A percentile compares a stretch with the other conserved stretches of the same genome.
phyloP scores from a whole-genome alignment of 139 green algal genomes.

The Zygnema circumcarinatum region DNA sequence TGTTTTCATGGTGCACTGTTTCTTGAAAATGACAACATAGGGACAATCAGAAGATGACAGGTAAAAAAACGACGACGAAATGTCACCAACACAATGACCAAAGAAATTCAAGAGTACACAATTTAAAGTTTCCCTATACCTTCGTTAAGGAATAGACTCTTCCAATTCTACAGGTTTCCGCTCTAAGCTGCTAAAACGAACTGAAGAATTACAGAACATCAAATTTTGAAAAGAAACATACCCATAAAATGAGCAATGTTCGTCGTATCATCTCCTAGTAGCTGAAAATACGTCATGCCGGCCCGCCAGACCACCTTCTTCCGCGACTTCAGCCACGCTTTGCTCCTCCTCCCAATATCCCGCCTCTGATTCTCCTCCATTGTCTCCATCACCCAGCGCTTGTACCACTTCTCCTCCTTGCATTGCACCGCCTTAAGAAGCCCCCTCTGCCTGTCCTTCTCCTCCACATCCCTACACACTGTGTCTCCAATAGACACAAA shows the following conservation, averaged over 20 bases:
- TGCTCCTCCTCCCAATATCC: background rate
- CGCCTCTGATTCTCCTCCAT: conserved; percentile 10
- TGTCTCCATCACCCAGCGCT: background rate
- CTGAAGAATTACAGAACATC: too few species aligned
- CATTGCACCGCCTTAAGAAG: background rate
- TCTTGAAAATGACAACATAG: too few species aligned
- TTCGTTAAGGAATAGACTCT: too few species aligned
- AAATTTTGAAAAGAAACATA: too few species aligned
- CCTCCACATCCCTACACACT: background rate
- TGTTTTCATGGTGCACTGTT: too few species aligned
- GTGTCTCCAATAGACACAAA: background rate
- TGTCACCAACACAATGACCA: too few species aligned
- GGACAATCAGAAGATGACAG: too few species aligned
- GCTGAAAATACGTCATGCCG: conserved; percentile 43
- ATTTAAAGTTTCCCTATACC: too few species aligned
- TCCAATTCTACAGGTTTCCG: too few species aligned
- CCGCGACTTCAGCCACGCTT: conserved; percentile 10
- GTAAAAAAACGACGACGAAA: too few species aligned
- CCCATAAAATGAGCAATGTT: conserved; percentile 41
- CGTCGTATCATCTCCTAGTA: background rate
- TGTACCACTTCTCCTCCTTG: background rate
- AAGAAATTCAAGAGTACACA: too few species aligned
- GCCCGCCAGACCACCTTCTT: conserved; percentile 3
- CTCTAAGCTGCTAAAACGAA: too few species aligned
- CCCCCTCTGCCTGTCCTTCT: background rate